Conservation (phyloP, 176 grass and related monocot genomes). For the Otatea glauca region DNA sequence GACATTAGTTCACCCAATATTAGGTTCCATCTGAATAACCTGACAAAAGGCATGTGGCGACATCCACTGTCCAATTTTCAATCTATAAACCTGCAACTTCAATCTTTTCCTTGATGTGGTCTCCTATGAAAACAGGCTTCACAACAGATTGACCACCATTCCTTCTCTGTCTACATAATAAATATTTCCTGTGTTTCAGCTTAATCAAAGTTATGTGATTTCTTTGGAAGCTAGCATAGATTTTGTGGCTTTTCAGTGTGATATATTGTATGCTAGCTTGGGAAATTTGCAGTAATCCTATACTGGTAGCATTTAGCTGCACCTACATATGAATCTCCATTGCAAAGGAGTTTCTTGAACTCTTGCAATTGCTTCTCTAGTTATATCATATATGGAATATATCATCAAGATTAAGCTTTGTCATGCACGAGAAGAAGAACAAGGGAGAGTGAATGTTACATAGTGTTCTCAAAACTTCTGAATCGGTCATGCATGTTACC, state of each 20-base stretch:
- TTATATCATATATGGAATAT: neutral
- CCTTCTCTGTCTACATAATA: neutral
- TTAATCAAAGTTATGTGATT: neutral
- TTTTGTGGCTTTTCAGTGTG: neutral
- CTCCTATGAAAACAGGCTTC: neutral
- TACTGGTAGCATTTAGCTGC: neutral
- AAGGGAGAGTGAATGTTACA: neutral
- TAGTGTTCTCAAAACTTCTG: neutral
- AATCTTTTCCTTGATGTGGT: conserved; percentile 7
- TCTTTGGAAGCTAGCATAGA: conserved; percentile 2
- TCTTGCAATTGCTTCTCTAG: neutral
- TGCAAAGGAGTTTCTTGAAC: neutral
- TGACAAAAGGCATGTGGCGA: neutral
- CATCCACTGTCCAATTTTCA: neutral
- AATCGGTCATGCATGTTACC: neutral
- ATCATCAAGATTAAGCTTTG: neutral
- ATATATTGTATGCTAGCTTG: neutral
- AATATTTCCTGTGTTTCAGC: neutral
- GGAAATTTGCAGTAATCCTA: neutral
- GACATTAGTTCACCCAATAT: neutral
- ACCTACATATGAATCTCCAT: neutral
- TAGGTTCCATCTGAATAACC: conserved; percentile 21
- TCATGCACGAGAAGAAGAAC: neutral
- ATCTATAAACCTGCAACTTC: conserved; percentile 19
- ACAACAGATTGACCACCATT: neutral